phyloP scores from a whole-genome alignment of 106 monocot species.

The Cymbidium sinense region DNA sequence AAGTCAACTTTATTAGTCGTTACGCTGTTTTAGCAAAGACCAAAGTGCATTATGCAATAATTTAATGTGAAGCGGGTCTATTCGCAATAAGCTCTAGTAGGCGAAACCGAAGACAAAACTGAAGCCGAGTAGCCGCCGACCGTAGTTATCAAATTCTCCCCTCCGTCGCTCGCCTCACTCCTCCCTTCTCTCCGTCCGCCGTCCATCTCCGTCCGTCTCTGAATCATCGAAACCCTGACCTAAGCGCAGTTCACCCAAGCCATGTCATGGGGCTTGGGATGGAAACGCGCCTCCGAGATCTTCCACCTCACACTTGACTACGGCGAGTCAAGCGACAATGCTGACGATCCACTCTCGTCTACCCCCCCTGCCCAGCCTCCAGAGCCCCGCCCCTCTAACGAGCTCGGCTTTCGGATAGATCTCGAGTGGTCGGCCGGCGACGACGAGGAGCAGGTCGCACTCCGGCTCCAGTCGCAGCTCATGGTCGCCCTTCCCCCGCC shows the following conservation, averaged over 20 bases:
- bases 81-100: too few relatives aligned
- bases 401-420: slow-evolving; percentile 70
- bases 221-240: neutral
- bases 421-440: slow-evolving; percentile 93
- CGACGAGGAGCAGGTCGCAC: slow-evolving; percentile 93
- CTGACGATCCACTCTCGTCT: neutral
- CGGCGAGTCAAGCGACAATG: slow-evolving; percentile 31
- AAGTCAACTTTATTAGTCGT: too few relatives aligned
- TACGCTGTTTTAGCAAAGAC: too few relatives aligned
- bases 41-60: too few relatives aligned
- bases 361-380: slow-evolving; percentile 9
- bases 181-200: neutral
- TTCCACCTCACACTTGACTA: slow-evolving; percentile 84
- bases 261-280: slow-evolving; percentile 96
- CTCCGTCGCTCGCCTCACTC: neutral
- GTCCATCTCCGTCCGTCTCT: neutral
- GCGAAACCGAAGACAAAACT: too few relatives aligned
- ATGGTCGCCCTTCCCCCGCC: slow-evolving; percentile 78
- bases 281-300: slow-evolving; percentile 90
- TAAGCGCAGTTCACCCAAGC: neutral
- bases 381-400: slow-evolving; percentile 7
- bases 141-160: neutral
- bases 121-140: too few relatives aligned
- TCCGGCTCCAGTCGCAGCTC: slow-evolving; percentile 95
- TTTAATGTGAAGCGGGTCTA: too few relatives aligned